Conservation (phyloP, 495 filamentous ascomycete species). For the Annulohypoxylon stygium region DNA sequence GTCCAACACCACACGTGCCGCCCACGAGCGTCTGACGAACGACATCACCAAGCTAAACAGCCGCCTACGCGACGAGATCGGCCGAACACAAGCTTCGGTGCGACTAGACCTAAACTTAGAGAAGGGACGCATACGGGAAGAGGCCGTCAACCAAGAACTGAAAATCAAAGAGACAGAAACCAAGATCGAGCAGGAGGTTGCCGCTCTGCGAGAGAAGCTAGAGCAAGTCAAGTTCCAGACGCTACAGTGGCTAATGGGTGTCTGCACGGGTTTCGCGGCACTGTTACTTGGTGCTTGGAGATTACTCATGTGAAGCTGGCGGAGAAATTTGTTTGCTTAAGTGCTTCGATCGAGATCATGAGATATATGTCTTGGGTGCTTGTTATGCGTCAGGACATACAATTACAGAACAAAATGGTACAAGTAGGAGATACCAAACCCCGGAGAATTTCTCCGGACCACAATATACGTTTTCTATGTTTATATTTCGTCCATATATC, state of each 20-base stretch:
- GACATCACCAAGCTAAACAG: conserved; percentile 93
- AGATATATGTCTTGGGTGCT: not conserved
- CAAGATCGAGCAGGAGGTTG: conserved; percentile 97
- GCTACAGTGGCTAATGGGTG: conserved; percentile 98
- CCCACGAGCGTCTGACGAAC: conserved; percentile 92
- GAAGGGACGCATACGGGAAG: conserved; percentile 96
- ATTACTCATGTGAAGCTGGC: conserved; percentile 71
- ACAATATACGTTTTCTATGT: not conserved
- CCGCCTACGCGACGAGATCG: conserved; percentile 91
- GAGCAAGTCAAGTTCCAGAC: conserved; percentile 98
- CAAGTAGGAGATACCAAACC: conserved; percentile 9
- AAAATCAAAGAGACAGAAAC: conserved; percentile 99
- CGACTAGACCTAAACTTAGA: conserved; percentile 94
- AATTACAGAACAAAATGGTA: conserved; percentile 14
- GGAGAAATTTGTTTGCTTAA: not conserved
- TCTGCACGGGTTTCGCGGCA: conserved; percentile 92
- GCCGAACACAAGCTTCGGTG: conserved; percentile 91
- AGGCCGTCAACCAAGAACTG: conserved; percentile 96
- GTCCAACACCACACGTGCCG: conserved; percentile 84
- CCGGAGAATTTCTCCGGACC: not conserved
- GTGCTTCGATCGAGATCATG: not conserved
- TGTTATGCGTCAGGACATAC: conserved; percentile 13
- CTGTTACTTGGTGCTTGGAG: conserved; percentile 96
- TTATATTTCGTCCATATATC: too few relatives aligned
- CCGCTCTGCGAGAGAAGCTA: conserved; percentile 87